Evolutionary conservation across 768 basidiomycete genomes (phyloP).

Genomic region (Strobilomyces confusus): DNA sequence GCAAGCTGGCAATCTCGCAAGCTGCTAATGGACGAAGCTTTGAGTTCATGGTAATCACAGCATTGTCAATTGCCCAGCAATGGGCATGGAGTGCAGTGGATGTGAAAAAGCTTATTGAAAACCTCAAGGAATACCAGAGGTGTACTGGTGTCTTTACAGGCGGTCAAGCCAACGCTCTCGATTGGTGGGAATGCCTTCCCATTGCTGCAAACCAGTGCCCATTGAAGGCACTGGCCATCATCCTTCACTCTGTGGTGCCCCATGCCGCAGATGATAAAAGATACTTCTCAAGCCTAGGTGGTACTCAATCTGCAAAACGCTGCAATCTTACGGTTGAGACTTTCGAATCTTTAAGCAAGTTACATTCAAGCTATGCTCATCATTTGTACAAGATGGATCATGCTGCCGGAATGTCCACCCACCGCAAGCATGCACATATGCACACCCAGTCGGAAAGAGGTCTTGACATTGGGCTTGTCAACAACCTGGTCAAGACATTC

Average conservation of each 20-base stretch:
- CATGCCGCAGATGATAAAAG: neutral
- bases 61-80: slow-evolving; percentile 4
- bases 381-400: neutral
- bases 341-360: neutral
- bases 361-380: neutral
- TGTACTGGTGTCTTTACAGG: neutral
- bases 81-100: slow-evolving; percentile 25
- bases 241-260: slow-evolving; percentile 1
- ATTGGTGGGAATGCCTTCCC: slow-evolving; percentile 28
- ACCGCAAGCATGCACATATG: neutral
- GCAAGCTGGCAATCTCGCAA: slow-evolving; percentile 31
- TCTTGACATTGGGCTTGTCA: too few relatives aligned
- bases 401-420: neutral
- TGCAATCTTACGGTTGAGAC: neutral
- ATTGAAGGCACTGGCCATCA: slow-evolving; percentile 2
- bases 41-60: slow-evolving; percentile 18
- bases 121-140: slow-evolving; percentile 15
- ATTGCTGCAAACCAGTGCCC: slow-evolving; percentile 3
- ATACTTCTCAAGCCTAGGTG: neutral
- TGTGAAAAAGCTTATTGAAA: slow-evolving; percentile 3
- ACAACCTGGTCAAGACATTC: too few relatives aligned
- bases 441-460: neutral
- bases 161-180: slow-evolving; percentile 11
- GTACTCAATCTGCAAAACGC: neutral
- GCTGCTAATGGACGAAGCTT: slow-evolving; percentile 14